A percentile compares a stretch with the other conserved stretches of the same genome.
Conservation (phyloP, 768 basidiomycete genomes). For the Dictyophora rubrovolvata region DNA sequence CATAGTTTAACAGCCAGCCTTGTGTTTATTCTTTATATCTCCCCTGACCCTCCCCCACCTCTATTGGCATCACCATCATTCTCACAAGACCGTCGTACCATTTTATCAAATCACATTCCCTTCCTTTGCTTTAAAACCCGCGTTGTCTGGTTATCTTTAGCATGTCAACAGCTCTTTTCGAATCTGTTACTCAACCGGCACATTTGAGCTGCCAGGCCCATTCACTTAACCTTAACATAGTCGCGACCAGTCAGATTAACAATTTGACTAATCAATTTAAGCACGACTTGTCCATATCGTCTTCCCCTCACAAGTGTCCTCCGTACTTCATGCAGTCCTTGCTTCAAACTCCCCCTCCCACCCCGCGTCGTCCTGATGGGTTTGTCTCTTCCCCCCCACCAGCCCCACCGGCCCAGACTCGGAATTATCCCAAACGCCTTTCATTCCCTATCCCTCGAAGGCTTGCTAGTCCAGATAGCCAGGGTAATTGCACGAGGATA, state of each 20-base stretch:
- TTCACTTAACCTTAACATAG: neutral
- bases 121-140: neutral
- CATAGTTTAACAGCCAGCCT: neutral
- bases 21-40: neutral
- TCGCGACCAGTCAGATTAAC: neutral
- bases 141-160: neutral
- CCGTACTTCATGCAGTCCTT: neutral
- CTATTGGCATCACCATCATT: neutral
- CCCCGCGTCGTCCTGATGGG: neutral
- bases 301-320: neutral
- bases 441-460: neutral
- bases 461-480: neutral
- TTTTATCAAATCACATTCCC: neutral
- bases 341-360: neutral
- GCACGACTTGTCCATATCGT: neutral
- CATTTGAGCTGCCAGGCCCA: neutral
- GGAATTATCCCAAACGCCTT: neutral
- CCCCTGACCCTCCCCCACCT: neutral
- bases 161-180: neutral
- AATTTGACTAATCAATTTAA: neutral
- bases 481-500: neutral
- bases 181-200: neutral
- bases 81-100: neutral
- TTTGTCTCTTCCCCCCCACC: neutral
- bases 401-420: neutral